These are phyloP conservation scores for Lepraria neglecta DNA, from an alignment of 495 filamentous ascomycete species.

Conservation along the genomic window DNA sequence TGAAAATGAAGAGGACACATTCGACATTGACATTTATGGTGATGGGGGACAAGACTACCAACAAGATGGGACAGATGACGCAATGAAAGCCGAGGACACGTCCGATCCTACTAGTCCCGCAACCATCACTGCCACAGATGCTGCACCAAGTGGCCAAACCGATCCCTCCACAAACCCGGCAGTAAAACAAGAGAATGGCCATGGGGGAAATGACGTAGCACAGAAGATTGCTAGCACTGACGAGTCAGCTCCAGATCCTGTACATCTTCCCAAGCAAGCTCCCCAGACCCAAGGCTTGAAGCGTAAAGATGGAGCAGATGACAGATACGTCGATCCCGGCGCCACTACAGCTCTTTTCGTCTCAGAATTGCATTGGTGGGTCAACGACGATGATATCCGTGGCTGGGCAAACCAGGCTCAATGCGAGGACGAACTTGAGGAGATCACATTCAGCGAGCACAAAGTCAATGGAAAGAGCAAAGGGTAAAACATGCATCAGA, in stretches of 20 bases:
- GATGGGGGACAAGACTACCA: slow-evolving; percentile 57
- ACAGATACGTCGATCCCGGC: slow-evolving; percentile 69
- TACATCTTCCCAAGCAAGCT: slow-evolving; percentile 43
- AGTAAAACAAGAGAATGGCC: slow-evolving; percentile 33
- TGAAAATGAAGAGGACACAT: slow-evolving; percentile 70
- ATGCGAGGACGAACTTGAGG: slow-evolving; percentile 78
- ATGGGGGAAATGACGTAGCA: slow-evolving; percentile 34
- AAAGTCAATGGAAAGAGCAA: slow-evolving; percentile 99
- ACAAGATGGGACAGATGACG: slow-evolving; percentile 39
- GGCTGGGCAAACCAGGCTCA: slow-evolving; percentile 73
- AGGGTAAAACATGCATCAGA: slow-evolving; percentile 54
- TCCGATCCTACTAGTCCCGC: slow-evolving; percentile 33
- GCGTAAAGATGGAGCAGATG: slow-evolving; percentile 68
- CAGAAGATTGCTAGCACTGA: slow-evolving; percentile 48
- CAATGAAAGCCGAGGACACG: slow-evolving; percentile 36
- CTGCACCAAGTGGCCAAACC: slow-evolving; percentile 36
- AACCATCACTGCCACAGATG: slow-evolving; percentile 30
- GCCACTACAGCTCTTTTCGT: slow-evolving; percentile 78
- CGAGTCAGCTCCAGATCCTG: slow-evolving; percentile 36
- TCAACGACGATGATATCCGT: slow-evolving; percentile 88
- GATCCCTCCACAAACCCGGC: slow-evolving; percentile 34
- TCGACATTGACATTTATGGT: slow-evolving; percentile 98
- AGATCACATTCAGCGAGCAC: slow-evolving; percentile 94
- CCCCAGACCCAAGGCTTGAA: slow-evolving; percentile 60
- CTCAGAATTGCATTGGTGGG: slow-evolving; percentile 93